Evolutionary conservation across 176 grass and related monocot species (phyloP).

Genomic region (Hordeum vulgare): MorexV3_pseudomolecules_assembly NC_058518.1:255266961-255267460

Average conservation of each 20-base stretch:
- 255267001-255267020: conserved; percentile 69
- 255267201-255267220: conserved; percentile 39
- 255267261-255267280: conserved; percentile 8
- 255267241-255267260: conserved; percentile 33
- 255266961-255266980: conserved; percentile 67
- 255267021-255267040: conserved; percentile 39
- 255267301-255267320: background rate
- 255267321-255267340: conserved; percentile 6
- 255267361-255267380: conserved; percentile 22
- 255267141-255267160: background rate
- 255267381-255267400: background rate
- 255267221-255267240: conserved; percentile 19
- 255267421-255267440: background rate
- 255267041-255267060: conserved; percentile 3
- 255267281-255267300: background rate
- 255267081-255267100: background rate
- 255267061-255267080: background rate
- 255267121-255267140: background rate
- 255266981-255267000: conserved; percentile 73
- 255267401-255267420: background rate
- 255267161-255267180: conserved; percentile 7
- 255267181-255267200: conserved; percentile 7
- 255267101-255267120: background rate
- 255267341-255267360: conserved; percentile 12
- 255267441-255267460: background rate